These are phyloP conservation scores for Epichloe scottii DNA, from an alignment of 2,329 filamentous ascomycete species.

Conservation along the genomic window DNA sequence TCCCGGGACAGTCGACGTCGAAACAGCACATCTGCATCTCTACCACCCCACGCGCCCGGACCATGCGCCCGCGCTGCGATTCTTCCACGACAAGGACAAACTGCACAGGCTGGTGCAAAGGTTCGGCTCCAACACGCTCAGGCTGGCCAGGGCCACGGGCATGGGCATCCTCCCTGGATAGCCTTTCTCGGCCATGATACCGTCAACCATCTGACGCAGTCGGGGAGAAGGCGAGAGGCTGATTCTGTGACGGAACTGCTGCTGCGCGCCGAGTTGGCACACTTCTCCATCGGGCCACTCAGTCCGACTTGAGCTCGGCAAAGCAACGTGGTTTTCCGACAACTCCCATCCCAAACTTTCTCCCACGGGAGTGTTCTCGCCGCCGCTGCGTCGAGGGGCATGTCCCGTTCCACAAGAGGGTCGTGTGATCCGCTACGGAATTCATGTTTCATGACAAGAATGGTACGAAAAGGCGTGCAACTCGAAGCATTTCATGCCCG, in stretches of 20 bases:
- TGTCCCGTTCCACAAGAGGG: too few species aligned
- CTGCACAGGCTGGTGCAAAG: constrained; percentile 17
- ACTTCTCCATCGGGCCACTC: constrained; percentile 14
- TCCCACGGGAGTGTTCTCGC: too few species aligned
- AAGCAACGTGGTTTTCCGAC: too few species aligned
- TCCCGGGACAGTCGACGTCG: constrained; percentile 26
- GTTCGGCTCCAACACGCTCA: constrained; percentile 14
- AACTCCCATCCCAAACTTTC: too few species aligned
- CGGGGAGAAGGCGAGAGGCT: constrained; percentile 29
- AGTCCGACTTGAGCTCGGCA: constrained; percentile 11
- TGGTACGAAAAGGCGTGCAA: too few species aligned
- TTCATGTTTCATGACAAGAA: too few species aligned
- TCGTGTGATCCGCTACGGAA: too few species aligned
- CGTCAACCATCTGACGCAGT: constrained; percentile 29
- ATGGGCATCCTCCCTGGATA: constrained; percentile 23
- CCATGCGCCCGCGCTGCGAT: constrained; percentile 32
- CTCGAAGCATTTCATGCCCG: too few species aligned
- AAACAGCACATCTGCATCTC: constrained; percentile 41
- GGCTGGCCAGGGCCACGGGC: constrained; percentile 16
- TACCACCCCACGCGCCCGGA: constrained; percentile 41
- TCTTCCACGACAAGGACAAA: constrained; percentile 25
- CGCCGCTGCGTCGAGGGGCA: too few species aligned
- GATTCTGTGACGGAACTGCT: constrained; percentile 25
- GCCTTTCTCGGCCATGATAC: constrained; percentile 33
- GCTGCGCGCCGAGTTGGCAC: constrained; percentile 23